phyloP scores from a whole-genome alignment of 495 filamentous ascomycete genomes.

The Tuber aestivum region DNA sequence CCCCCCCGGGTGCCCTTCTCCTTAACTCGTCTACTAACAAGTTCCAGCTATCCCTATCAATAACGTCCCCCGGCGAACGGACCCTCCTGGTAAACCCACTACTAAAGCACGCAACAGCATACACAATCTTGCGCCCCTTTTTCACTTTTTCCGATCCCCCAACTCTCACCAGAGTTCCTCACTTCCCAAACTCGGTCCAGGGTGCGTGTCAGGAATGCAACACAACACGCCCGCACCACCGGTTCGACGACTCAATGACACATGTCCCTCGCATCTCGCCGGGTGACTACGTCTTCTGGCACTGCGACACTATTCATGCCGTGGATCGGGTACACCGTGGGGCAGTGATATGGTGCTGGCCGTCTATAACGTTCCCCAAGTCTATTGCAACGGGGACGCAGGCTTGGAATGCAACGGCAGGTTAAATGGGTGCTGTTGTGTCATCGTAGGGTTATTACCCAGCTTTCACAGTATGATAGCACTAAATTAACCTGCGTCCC shows the following conservation, averaged over 20 bases:
- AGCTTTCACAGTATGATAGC: too few relatives aligned
- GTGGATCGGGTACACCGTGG: constrained; percentile 76
- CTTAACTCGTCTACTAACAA: constrained; percentile 5
- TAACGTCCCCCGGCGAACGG: constrained; percentile 64
- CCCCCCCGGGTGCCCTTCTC: background rate
- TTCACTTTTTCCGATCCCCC: constrained; percentile 49
- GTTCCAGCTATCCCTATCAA: constrained; percentile 60
- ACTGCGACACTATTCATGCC: constrained; percentile 79
- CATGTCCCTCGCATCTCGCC: constrained; percentile 69
- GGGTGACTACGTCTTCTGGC: constrained; percentile 87
- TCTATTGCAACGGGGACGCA: too few relatives aligned
- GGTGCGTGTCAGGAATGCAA: constrained; percentile 58
- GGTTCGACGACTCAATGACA: constrained; percentile 68
- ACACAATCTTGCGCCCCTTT: constrained; percentile 77
- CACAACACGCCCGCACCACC: constrained; percentile 68
- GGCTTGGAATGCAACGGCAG: too few relatives aligned
- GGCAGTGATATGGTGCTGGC: too few relatives aligned
- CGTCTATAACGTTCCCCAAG: too few relatives aligned
- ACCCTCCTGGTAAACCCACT: constrained; percentile 77
- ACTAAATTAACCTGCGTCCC: too few relatives aligned
- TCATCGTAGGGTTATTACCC: too few relatives aligned
- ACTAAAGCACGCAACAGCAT: constrained; percentile 65
- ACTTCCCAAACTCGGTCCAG: constrained; percentile 69
- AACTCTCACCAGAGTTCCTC: constrained; percentile 44
- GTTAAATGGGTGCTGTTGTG: too few relatives aligned